Evolutionary conservation across 2,329 filamentous ascomycete species (phyloP), one percentile per base, ranked within the genome.

Genomic region (Apiospora koreana): DNA sequence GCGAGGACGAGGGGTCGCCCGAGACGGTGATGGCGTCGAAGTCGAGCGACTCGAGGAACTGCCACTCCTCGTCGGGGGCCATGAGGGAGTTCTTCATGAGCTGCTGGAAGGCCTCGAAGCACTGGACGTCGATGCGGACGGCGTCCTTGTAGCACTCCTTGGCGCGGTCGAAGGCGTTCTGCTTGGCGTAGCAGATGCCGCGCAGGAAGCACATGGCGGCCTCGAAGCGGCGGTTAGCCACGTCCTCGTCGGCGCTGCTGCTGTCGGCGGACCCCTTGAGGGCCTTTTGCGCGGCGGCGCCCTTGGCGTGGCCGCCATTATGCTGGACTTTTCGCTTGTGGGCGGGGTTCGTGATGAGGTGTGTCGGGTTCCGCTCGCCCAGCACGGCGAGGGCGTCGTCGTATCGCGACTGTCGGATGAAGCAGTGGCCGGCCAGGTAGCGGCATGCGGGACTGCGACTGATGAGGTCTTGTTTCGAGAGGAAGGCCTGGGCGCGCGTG

Each of bases 91-190:
- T 99, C 83, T 94, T 94, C 91, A 98, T 98, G 69, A 99, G 88
- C 83, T 98, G 95, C 76, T 98, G 95, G 78, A 99, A 98, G 0
- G 96, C 96, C 81, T 99, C 96, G 79, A 97, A 98, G 82, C 96
- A 99, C 80, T 97, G 95, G 3, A 98, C 95, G 79, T 99, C 96
- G 77, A 99, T 98, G 72, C 93, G 91, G 64, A 98, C 94, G 1
- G 96, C 96, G 77, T 97, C 94, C 83, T 98, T 98, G 86, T 98
- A 99, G 83, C 96, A 98, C 77, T 98, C 95, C 80, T 98, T 98
- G 68, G 96, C 96, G 43, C 94, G 91, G 80, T 99, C 96, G 77
- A 98, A 98, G 35, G 95, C 93, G 81, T 98, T 99, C 80, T 97
- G 94, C 82, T 97, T 97, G 8, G 96, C 95, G 79, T 94, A 98